These are phyloP conservation scores for Luffa acutangula DNA, from an alignment of 306 rosid species.

Conservation along the genomic window DNA sequence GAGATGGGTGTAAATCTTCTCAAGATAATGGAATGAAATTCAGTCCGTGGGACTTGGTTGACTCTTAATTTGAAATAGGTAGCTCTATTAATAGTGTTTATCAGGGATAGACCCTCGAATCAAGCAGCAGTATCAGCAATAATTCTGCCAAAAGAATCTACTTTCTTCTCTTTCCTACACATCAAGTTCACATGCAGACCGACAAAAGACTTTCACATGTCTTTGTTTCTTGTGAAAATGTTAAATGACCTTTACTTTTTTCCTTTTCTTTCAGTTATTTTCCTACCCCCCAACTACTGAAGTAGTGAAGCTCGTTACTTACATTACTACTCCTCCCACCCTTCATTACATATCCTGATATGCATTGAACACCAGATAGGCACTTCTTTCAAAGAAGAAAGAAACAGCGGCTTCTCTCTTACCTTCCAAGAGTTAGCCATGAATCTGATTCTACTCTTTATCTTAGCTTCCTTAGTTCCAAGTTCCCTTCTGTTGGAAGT, in stretches of 20 bases:
- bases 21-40: not conserved
- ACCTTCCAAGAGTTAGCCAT: not conserved
- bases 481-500: constrained; percentile 32
- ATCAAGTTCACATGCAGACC: constrained; percentile 6
- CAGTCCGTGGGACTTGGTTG: not conserved
- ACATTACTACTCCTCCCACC: not conserved
- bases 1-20: not conserved
- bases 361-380: constrained; percentile 4
- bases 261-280: constrained; percentile 8
- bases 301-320: not conserved
- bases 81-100: not conserved
- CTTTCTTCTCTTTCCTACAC: constrained; percentile 9
- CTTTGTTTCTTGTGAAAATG: constrained; percentile 7
- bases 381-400: constrained; percentile 2
- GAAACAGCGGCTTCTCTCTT: not conserved
- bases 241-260: not conserved
- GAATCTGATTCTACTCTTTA: constrained; percentile 22
- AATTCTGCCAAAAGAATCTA: constrained; percentile 9
- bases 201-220: constrained; percentile 10
- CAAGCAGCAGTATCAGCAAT: constrained; percentile 8
- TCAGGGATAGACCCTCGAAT: constrained; percentile 4
- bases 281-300: constrained; percentile 3
- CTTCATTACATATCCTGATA: constrained; percentile 7
- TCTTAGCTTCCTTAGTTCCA: constrained; percentile 32
- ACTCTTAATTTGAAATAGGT: not conserved